Evolutionary conservation across 2,329 filamentous ascomycete species (phyloP).

Genomic region (Mollisiaceae sp.): DNA sequence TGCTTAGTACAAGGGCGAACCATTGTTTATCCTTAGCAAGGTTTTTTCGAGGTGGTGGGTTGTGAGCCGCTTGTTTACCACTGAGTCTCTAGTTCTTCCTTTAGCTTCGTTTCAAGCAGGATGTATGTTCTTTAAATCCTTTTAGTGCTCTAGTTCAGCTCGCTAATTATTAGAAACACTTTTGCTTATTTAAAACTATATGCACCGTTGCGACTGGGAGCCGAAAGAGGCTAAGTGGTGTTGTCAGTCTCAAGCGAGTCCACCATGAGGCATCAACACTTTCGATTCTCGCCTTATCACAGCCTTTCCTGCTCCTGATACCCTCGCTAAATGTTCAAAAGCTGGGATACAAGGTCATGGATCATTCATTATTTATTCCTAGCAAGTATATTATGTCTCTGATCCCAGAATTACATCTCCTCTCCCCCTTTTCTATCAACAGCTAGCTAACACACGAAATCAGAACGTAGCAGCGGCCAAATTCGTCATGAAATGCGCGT

Average conservation of each 20-base stretch:
- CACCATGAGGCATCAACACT: not conserved
- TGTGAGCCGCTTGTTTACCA: not conserved
- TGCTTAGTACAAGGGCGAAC: not conserved
- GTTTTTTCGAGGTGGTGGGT: not conserved
- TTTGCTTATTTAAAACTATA: not conserved
- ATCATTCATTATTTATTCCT: not conserved
- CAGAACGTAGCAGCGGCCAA: constrained; percentile 38
- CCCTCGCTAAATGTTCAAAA: not conserved
- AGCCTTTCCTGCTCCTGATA: not conserved
- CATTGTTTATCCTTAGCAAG: not conserved
- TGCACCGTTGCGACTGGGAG: not conserved
- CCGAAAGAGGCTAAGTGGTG: not conserved
- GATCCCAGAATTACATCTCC: not conserved
- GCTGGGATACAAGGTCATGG: not conserved
- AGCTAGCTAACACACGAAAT: not conserved
- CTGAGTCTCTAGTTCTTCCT: not conserved
- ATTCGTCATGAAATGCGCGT: constrained; percentile 45
- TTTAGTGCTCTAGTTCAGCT: not conserved
- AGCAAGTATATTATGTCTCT: not conserved
- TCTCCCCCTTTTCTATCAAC: not conserved
- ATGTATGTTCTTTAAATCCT: not conserved
- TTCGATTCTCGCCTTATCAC: not conserved
- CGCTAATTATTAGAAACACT: not conserved
- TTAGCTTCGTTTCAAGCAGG: not conserved
- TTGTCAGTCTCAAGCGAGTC: not conserved